Percentiles rank a stretch among this genome's conserved stretches.
phyloP scores from a whole-genome alignment of 148 eudicot genomes.

The Silene latifolia region DNA sequence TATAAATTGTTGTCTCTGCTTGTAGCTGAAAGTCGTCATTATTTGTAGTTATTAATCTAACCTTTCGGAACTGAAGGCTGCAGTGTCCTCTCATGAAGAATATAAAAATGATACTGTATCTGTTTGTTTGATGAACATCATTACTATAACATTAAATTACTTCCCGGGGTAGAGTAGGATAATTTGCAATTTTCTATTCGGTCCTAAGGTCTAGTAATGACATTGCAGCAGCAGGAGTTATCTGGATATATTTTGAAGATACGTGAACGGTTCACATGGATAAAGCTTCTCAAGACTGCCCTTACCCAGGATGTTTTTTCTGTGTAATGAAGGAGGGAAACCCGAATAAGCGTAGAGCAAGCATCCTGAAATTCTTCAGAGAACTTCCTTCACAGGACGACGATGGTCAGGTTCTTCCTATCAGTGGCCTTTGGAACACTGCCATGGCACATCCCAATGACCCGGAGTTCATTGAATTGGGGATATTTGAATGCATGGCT shows the following conservation, averaged over 20 bases:
- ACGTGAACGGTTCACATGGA: constrained; percentile 43
- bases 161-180: background rate
- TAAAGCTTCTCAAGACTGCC: constrained; percentile 67
- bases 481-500: constrained; percentile 94
- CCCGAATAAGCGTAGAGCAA: constrained; percentile 82
- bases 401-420: constrained; percentile 96
- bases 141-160: background rate
- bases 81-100: background rate
- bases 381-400: constrained; percentile 98
- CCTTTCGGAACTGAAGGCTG: background rate
- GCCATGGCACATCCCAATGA: constrained; percentile 99
- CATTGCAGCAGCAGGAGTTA: constrained; percentile 18
- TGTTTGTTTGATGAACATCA: background rate
- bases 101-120: background rate
- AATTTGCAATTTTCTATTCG: constrained; percentile 5
- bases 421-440: constrained; percentile 98
- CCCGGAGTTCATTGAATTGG: constrained; percentile 94
- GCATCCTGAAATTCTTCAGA: constrained; percentile 79
- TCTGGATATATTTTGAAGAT: constrained; percentile 3
- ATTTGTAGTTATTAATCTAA: background rate
- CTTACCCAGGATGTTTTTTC: constrained; percentile 97
- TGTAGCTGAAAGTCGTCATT: background rate
- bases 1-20: too few relatives aligned
- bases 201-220: constrained; percentile 1
- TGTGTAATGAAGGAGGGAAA: constrained; percentile 95